Evolutionary conservation across 2,329 filamentous ascomycete genomes (phyloP).

Genomic region (Cladophialophora yegresii): DNA sequence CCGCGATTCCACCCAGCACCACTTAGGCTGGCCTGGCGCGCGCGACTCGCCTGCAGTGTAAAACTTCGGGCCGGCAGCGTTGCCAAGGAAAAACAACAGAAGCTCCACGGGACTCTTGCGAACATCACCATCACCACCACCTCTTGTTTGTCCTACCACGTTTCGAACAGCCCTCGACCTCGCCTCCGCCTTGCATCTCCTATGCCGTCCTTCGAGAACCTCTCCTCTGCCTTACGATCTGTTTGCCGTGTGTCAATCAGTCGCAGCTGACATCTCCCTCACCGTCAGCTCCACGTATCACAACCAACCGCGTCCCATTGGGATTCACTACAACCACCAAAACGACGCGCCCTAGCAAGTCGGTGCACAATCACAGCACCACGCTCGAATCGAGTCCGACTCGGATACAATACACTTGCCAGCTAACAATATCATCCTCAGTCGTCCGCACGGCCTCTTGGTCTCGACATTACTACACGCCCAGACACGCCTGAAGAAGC

Average conservation of each 20-base stretch:
- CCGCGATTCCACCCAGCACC: background rate
- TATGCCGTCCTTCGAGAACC: constrained; percentile 12
- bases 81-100: constrained; percentile 35
- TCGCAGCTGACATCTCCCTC: constrained; percentile 11
- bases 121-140: constrained; percentile 13
- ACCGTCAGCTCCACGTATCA: constrained; percentile 2
- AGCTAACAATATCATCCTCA: background rate
- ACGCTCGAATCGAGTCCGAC: background rate
- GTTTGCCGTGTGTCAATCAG: background rate
- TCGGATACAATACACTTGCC: background rate
- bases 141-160: constrained; percentile 10
- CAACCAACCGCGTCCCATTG: constrained; percentile 14
- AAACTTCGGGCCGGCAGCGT: constrained; percentile 16
- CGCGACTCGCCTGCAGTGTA: constrained; percentile 9
- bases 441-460: constrained; percentile 11
- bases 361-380: constrained; percentile 11
- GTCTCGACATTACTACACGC: constrained; percentile 11
- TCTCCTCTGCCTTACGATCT: constrained; percentile 5
- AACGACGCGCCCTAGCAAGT: constrained; percentile 25
- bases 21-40: background rate
- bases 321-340: constrained; percentile 13
- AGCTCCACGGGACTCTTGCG: constrained; percentile 22
- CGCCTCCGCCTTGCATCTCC: constrained; percentile 10
- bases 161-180: constrained; percentile 1
- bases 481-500: constrained; percentile 31